phyloP scores from a whole-genome alignment of 192 early-diverging fungal genomes.

The Coemansia erecta region DNA sequence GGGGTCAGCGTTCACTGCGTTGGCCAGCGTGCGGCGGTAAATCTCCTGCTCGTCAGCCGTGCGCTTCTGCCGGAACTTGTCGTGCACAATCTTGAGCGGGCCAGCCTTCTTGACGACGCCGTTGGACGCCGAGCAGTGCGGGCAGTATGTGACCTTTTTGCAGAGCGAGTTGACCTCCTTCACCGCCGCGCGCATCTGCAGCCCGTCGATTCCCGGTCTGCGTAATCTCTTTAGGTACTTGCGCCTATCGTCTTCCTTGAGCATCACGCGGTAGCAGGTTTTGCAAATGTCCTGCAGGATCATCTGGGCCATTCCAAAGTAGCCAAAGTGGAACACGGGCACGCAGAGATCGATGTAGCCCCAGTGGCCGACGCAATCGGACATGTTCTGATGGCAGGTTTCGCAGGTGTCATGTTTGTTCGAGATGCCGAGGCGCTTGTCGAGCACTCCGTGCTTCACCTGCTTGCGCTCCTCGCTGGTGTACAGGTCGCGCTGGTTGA shows the following conservation, averaged over 20 bases:
- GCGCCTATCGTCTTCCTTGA: constrained; percentile 78
- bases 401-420: constrained; percentile 82
- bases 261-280: constrained; percentile 83
- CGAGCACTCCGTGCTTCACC: constrained; percentile 84
- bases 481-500: constrained; percentile 87
- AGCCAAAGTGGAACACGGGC: constrained; percentile 98
- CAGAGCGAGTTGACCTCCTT: constrained; percentile 82
- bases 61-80: constrained; percentile 84
- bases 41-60: constrained; percentile 72
- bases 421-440: constrained; percentile 83
- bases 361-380: constrained; percentile 96
- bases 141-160: constrained; percentile 85
- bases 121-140: constrained; percentile 77
- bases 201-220: constrained; percentile 76
- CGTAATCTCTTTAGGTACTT: constrained; percentile 67
- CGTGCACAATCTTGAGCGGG: constrained; percentile 92
- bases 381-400: constrained; percentile 82
- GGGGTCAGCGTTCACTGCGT: constrained; percentile 69
- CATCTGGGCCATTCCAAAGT: constrained; percentile 83
- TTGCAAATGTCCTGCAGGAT: constrained; percentile 98
- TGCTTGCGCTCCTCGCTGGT: constrained; percentile 68
- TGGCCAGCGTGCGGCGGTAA: constrained; percentile 74
- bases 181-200: constrained; percentile 70
- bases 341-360: constrained; percentile 88
- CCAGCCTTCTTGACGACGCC: constrained; percentile 95